Evolutionary conservation across 352 stramenopile species (phyloP).

Genomic region (Pythium catenulatum): DNA sequence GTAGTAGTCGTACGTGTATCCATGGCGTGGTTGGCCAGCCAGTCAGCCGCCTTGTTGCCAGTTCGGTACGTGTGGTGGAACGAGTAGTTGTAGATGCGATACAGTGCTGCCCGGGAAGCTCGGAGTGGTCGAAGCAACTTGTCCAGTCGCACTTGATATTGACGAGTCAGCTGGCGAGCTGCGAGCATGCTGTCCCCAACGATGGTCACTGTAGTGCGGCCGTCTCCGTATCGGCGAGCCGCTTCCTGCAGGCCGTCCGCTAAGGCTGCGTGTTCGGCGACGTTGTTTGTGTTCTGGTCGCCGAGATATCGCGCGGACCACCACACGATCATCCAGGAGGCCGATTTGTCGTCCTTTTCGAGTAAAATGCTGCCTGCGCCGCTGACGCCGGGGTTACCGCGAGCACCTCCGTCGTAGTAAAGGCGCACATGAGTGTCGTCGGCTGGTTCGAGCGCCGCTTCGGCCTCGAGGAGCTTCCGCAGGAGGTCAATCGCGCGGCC

Average conservation of each 20-base stretch:
- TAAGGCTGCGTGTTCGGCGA: neutral
- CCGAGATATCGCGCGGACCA: neutral
- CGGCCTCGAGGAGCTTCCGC: too few species aligned
- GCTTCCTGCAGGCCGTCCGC: neutral
- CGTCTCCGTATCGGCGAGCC: neutral
- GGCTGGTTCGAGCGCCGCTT: too few species aligned
- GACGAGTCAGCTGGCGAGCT: neutral
- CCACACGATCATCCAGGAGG: neutral
- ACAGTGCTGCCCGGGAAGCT: too few species aligned
- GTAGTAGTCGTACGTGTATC: too few species aligned
- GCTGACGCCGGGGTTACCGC: conserved; percentile 64
- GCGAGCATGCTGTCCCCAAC: neutral
- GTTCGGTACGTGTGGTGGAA: conserved; percentile 1
- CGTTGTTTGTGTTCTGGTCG: neutral
- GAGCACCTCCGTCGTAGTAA: conserved; percentile 55
- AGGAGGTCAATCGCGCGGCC: too few species aligned
- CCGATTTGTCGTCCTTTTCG: neutral
- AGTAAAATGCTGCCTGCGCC: conserved; percentile 50
- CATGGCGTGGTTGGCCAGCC: neutral
- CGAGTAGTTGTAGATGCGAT: neutral
- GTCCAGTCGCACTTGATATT: neutral
- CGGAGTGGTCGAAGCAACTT: too few species aligned
- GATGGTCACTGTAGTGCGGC: neutral
- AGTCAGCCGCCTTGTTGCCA: conserved; percentile 8
- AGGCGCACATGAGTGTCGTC: neutral